These are phyloP conservation scores for Adansonia madagascariensis DNA, from an alignment of 441 rosid species.

Conservation along the genomic window DNA sequence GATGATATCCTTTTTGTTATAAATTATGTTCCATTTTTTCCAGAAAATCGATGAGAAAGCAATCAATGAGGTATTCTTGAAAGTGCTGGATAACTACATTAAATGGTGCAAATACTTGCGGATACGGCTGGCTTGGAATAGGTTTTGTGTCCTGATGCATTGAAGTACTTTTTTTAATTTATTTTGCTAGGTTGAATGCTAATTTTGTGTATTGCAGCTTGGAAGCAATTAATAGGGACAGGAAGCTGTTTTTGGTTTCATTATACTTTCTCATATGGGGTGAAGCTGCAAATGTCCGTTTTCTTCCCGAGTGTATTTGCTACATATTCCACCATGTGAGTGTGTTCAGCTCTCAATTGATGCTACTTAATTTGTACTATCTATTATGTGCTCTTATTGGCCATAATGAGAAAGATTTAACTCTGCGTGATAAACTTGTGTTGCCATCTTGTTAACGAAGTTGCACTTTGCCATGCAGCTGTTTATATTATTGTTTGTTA, in stretches of 20 bases:
- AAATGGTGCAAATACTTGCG: constrained; percentile 98
- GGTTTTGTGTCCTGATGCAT: constrained; percentile 47
- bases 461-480: not conserved
- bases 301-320: constrained; percentile 99
- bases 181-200: constrained; percentile 27
- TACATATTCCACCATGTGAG: constrained; percentile 97
- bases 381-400: not conserved
- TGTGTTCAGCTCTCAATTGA: constrained; percentile 12
- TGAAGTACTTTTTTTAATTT: constrained; percentile 24
- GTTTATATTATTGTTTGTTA: not conserved
- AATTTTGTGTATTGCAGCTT: constrained; percentile 51
- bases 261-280: constrained; percentile 98
- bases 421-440: not conserved
- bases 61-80: constrained; percentile 86
- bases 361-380: constrained; percentile 7
- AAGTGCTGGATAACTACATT: constrained; percentile 92
- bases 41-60: constrained; percentile 98
- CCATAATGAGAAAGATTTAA: not conserved
- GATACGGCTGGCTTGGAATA: constrained; percentile 80
- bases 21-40: constrained; percentile 17
- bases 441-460: not conserved
- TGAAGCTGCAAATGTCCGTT: constrained; percentile 99
- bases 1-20: not conserved
- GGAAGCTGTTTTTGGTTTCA: constrained; percentile 92
- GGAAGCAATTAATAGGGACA: constrained; percentile 87